A percentile compares a stretch with the other conserved stretches of the same genome.
Evolutionary conservation across 768 basidiomycete species (phyloP).

Genomic region (Lactarius hengduanensis): DNA sequence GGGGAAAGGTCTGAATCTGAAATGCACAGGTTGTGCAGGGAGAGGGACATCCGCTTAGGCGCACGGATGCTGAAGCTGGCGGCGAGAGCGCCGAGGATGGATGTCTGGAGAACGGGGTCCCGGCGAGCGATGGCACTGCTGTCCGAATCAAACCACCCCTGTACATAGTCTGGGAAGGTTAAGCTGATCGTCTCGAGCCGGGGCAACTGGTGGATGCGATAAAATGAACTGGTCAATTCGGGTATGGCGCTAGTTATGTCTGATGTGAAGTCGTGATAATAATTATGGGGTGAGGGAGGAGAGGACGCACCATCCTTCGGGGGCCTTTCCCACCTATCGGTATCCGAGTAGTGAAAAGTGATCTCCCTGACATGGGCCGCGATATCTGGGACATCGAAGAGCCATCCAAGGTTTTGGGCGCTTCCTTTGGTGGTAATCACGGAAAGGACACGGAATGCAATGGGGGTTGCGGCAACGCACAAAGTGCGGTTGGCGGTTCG

Average conservation of each 20-base stretch:
- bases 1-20: no score
- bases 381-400: neutral
- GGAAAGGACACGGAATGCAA: constrained; percentile 8
- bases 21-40: neutral
- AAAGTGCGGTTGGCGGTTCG: neutral
- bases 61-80: neutral
- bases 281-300: neutral
- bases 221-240: neutral
- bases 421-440: neutral
- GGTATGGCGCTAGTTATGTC: neutral
- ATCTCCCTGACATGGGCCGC: neutral
- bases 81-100: constrained; percentile 1
- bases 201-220: neutral
- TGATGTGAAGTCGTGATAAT: neutral
- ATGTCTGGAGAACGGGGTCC: no score
- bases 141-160: no score
- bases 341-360: neutral
- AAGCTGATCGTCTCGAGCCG: neutral
- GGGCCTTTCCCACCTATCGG: neutral
- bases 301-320: neutral
- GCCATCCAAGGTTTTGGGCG: neutral
- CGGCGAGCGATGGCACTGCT: no score
- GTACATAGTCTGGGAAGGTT: neutral
- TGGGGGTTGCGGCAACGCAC: neutral
- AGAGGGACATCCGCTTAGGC: neutral